Base-by-base conservation (phyloP, 2,329 filamentous ascomycete species). In the Sclerotinia spermophila region DNA sequence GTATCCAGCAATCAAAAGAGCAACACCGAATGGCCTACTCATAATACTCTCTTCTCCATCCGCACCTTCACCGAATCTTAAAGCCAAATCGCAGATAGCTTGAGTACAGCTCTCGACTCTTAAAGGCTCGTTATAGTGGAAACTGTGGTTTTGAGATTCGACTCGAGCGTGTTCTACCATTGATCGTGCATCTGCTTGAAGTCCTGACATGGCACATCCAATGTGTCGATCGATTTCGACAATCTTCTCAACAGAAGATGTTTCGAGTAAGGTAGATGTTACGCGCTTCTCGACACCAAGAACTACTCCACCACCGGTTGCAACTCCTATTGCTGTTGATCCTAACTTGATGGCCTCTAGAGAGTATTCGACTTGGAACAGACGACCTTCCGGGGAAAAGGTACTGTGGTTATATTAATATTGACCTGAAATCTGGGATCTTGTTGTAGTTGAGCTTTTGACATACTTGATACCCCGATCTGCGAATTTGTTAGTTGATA, bases 351-450 rank as follows among this genome's bases (percentile, higher is more conserved):
- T 99, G 83, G 96, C 96, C 86, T 99, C 96, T 82, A 99, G 92
- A 72, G 96, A 98, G 89, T 99, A 99, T 91, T 99, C 96, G 86
- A 99, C 96, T 86, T 99, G 96, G 89, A 99, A 99, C 82, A 99
- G 92, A 84, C 96, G 96, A 80, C 96, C 96, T 88, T 99, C 96
- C 73, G 96, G 96, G 78, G 96, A 99, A 89, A 99, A 99, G 88
- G 96, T 99, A 88, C 92, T 96, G 81, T 72, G 44, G 70, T 75
- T 74, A 48, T 48, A 35, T 70, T 66, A 70, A 65, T 58, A 66
- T 66, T 45, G 60, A 76, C 71, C 70, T 67, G 51, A 33, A 53
- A 68, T 55, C 44, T 53, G 51, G 19, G 60, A 40, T 45, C 42
- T 59, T 71, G 40, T 58, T 72, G 73, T 66, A 74, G 74, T 71